phyloP scores from a whole-genome alignment of 1,139 yeast species.

The Meyerozyma carpophila region DNA sequence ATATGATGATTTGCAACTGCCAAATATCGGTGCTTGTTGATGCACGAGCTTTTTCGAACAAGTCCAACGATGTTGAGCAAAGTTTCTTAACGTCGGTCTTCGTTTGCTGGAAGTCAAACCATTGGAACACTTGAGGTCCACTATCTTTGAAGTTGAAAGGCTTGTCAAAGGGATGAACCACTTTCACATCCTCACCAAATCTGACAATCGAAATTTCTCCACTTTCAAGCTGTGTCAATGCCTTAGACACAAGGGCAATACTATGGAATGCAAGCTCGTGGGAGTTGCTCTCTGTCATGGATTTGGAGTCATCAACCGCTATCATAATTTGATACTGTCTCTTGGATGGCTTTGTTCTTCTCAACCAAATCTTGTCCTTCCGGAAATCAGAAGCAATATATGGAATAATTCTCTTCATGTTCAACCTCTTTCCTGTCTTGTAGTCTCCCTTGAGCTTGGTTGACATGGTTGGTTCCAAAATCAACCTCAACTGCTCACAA shows the following conservation, averaged over 20 bases:
- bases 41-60: conserved; percentile 68
- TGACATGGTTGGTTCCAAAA: conserved; percentile 91
- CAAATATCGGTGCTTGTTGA: conserved; percentile 64
- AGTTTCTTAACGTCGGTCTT: conserved; percentile 78
- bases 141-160: conserved; percentile 74
- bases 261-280: conserved; percentile 91
- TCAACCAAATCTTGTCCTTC: conserved; percentile 96
- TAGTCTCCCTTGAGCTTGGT: conserved; percentile 94
- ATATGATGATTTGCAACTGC: conserved; percentile 88
- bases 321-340: conserved; percentile 97
- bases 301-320: conserved; percentile 94
- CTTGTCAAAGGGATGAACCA: conserved; percentile 85
- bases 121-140: conserved; percentile 79
- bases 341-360: conserved; percentile 95
- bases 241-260: conserved; percentile 90
- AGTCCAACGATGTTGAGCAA: conserved; percentile 63
- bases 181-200: conserved; percentile 79
- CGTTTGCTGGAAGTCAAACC: conserved; percentile 88
- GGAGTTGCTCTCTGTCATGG: conserved; percentile 92
- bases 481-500: conserved; percentile 88
- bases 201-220: conserved; percentile 89
- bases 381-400: conserved; percentile 97
- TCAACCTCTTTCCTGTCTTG: conserved; percentile 93
- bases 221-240: conserved; percentile 88
- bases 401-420: conserved; percentile 96